phyloP scores from a whole-genome alignment of 2,329 filamentous ascomycete species.

The Verticillium isaacii region DNA sequence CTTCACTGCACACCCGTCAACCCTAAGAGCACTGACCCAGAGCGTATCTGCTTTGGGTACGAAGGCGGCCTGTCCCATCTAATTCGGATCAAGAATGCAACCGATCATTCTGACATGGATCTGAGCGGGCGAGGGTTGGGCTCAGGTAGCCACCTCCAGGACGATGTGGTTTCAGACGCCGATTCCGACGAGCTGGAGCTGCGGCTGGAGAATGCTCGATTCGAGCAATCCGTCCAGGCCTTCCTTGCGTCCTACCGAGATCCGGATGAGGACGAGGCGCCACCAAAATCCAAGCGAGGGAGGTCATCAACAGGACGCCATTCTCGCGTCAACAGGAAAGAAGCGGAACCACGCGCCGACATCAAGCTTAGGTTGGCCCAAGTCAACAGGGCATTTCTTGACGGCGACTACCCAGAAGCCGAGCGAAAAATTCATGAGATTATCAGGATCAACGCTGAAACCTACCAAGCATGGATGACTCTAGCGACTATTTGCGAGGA shows the following conservation, averaged over 20 bases:
- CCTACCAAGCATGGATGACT: conserved; percentile 60
- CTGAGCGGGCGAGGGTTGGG: not conserved
- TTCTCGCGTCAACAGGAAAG: conserved; percentile 46
- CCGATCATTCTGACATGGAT: not conserved
- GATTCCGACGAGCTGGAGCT: conserved; percentile 41
- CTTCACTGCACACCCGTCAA: too few species aligned
- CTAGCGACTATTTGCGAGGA: conserved; percentile 58
- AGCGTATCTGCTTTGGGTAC: too few species aligned
- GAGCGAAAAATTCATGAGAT: conserved; percentile 56
- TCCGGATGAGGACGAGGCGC: conserved; percentile 11
- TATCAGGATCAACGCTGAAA: conserved; percentile 65
- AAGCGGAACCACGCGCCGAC: conserved; percentile 64
- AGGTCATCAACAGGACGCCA: conserved; percentile 6
- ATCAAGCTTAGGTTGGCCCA: conserved; percentile 64
- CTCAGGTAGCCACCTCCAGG: not conserved
- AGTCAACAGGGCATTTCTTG: conserved; percentile 65
- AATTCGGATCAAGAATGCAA: too few species aligned
- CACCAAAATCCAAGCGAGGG: not conserved
- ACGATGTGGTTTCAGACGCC: conserved; percentile 30
- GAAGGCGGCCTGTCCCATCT: too few species aligned
- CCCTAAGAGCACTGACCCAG: too few species aligned
- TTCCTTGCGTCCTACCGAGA: conserved; percentile 34
- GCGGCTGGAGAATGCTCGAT: conserved; percentile 36
- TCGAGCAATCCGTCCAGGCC: conserved; percentile 34
- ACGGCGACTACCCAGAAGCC: conserved; percentile 55